Conservation (phyloP, 495 filamentous ascomycete genomes). For the Penicillium malachiteum region DNA sequence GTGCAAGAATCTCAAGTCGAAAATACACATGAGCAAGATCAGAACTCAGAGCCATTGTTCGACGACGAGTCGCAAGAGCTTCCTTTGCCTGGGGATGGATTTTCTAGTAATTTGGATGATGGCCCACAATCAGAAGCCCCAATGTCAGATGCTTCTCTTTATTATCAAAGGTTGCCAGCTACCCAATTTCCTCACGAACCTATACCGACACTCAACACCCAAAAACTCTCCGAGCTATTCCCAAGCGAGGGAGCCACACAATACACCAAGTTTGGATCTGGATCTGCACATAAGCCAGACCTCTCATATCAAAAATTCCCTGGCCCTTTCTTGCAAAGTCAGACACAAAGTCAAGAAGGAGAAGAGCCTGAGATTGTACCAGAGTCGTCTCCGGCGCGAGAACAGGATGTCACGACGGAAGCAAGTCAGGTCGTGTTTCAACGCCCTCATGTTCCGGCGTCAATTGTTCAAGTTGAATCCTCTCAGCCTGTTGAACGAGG, state of each 20-base stretch:
- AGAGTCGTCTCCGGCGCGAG: slow-evolving; percentile 40
- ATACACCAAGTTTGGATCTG: slow-evolving; percentile 2
- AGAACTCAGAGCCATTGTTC: slow-evolving; percentile 9
- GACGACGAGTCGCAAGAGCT: slow-evolving; percentile 38
- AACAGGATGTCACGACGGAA: slow-evolving; percentile 11
- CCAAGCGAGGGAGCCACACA: slow-evolving; percentile 31
- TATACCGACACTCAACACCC: slow-evolving; percentile 42
- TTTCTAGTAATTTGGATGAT: slow-evolving; percentile 6
- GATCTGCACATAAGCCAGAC: neutral
- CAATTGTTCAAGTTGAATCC: slow-evolving; percentile 45
- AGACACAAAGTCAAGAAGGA: slow-evolving; percentile 25
- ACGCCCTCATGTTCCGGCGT: slow-evolving; percentile 21
- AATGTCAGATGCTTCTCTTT: slow-evolving; percentile 42
- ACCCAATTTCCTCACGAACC: slow-evolving; percentile 47
- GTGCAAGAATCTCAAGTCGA: neutral
- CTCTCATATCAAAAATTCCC: neutral
- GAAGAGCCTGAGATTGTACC: slow-evolving; percentile 39
- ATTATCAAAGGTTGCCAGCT: slow-evolving; percentile 36
- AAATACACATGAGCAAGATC: neutral
- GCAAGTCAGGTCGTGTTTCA: slow-evolving; percentile 16
- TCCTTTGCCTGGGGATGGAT: slow-evolving; percentile 24
- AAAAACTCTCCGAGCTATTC: slow-evolving; percentile 45
- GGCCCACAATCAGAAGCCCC: slow-evolving; percentile 26
- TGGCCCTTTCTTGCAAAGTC: slow-evolving; percentile 22
- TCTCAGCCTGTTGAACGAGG: slow-evolving; percentile 41